A percentile compares a stretch with the other conserved stretches of the same genome.
Conservation (phyloP, 139 green algal genomes). For the Pleodorina starrii region DNA sequence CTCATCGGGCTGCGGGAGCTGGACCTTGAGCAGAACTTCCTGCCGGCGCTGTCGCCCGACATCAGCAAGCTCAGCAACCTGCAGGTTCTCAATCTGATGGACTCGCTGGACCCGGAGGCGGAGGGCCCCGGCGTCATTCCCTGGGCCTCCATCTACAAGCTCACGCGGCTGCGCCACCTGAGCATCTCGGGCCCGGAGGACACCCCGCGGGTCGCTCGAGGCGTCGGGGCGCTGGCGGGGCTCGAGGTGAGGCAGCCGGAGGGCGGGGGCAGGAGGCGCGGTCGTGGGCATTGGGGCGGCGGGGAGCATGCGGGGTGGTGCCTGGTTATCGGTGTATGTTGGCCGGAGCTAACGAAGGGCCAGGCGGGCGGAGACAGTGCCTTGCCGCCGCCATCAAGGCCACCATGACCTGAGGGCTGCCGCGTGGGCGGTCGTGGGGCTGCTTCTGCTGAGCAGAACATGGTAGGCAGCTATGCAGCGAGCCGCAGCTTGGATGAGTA, state of each 20-base stretch:
- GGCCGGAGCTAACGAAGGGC: no score
- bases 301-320: no score
- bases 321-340: no score
- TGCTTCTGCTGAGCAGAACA: no score
- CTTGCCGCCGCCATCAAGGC: no score
- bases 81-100: slow-evolving; percentile 25
- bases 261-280: no score
- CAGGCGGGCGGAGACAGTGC: no score
- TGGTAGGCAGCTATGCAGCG: no score
- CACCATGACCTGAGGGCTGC: no score
- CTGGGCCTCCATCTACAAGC: background rate
- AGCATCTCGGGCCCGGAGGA: background rate
- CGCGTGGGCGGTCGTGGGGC: no score
- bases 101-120: background rate
- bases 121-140: background rate
- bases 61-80: slow-evolving; percentile 19
- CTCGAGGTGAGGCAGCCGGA: slow-evolving; percentile 43
- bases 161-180: slow-evolving; percentile 15
- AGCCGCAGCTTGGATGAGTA: no score
- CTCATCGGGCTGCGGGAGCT: slow-evolving; percentile 20
- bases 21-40: slow-evolving; percentile 41
- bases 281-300: no score
- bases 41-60: background rate
- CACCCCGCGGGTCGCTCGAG: background rate
- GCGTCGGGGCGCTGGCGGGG: background rate